Conservation (phyloP, 2,329 filamentous ascomycete genomes). For the Exophiala oligosperma region DNA sequence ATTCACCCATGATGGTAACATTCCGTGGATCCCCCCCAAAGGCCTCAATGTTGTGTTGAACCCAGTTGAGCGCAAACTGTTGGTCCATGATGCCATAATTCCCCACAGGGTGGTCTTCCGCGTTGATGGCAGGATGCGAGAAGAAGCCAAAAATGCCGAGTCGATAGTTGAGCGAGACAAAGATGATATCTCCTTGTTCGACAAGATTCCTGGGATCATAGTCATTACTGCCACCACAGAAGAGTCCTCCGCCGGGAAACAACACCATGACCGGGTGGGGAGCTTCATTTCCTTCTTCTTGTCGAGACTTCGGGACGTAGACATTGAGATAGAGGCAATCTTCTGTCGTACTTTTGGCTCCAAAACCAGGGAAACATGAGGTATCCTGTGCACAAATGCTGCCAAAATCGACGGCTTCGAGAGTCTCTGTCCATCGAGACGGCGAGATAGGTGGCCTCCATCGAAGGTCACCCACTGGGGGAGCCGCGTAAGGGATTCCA, state of each 20-base stretch:
- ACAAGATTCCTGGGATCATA: constrained; percentile 3
- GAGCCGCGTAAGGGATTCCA: constrained; percentile 53
- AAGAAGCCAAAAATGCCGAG: constrained; percentile 38
- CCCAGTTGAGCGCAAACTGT: constrained; percentile 59
- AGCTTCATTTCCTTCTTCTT: too few relatives aligned
- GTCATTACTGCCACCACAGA: constrained; percentile 11
- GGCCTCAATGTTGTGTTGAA: constrained; percentile 57
- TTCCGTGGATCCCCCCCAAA: constrained; percentile 62
- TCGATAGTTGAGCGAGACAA: constrained; percentile 34
- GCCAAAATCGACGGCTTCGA: neutral
- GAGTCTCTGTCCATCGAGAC: neutral
- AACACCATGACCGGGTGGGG: constrained; percentile 15
- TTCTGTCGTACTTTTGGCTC: constrained; percentile 7
- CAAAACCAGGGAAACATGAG: constrained; percentile 2
- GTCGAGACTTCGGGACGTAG: constrained; percentile 10
- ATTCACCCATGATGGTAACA: constrained; percentile 50
- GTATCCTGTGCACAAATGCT: neutral
- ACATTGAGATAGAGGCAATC: constrained; percentile 29
- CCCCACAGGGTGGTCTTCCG: constrained; percentile 34
- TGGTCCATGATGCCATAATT: constrained; percentile 59
- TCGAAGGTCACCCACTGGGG: constrained; percentile 40
- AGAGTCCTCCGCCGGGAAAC: constrained; percentile 18
- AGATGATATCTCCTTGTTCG: constrained; percentile 23
- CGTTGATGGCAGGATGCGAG: constrained; percentile 21
- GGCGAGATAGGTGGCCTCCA: constrained; percentile 1